Base-by-base conservation (phyloP, 805 yeast genomes). In the Sungouiozyma ichnusensis region DNA sequence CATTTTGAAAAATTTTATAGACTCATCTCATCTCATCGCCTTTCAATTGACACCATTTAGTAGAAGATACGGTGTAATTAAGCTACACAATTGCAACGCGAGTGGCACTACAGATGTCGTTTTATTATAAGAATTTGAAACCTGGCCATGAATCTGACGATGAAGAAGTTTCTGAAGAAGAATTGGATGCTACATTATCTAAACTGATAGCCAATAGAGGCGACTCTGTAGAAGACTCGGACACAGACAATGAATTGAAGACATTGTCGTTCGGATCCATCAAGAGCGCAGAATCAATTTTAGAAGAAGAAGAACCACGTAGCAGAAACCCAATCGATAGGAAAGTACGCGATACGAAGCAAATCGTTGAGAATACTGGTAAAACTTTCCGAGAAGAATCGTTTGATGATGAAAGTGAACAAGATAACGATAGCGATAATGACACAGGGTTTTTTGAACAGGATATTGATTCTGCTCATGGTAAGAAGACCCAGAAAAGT, bases 221-320 rank as follows among this genome's bases (percentile, higher is more conserved):
- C 20, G 39, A 39, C 5, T 40, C 44, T 17, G 41, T 38, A 3
- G 48, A 44, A 16, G 51, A 45, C 9, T 47, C 37, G 27, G 58
- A 51, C 4, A 55, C 59, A 40, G 74, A 71, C 40, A 79, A 60
- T 41, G 83, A 74, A 41, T 46, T 74, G 44, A 63, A 66, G 8
- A 67, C 73, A 4, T 48, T 79, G n/a, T 77, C 85, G 6, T 79
- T 81, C 65, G 85, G 81, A 1, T 72, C 83, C 4, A 60, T 81
- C 45, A 76, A 73, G 52, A 60, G 69, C 6, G 85, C 85, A 3
- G 83, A 79, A 51, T 43, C 41, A 5, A 42, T 51, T 37, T 31
- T 60, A 38, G 68, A 63, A 38, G 66, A 74, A 50, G 55, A 74
- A 35, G 63, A 62, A 16, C 31, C 20, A n/a, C 35, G 33, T 32